Evolutionary conservation across 345 rosid genomes (phyloP), one percentile per base, ranked within the genome.

Genomic region (Salix exigua): DNA sequence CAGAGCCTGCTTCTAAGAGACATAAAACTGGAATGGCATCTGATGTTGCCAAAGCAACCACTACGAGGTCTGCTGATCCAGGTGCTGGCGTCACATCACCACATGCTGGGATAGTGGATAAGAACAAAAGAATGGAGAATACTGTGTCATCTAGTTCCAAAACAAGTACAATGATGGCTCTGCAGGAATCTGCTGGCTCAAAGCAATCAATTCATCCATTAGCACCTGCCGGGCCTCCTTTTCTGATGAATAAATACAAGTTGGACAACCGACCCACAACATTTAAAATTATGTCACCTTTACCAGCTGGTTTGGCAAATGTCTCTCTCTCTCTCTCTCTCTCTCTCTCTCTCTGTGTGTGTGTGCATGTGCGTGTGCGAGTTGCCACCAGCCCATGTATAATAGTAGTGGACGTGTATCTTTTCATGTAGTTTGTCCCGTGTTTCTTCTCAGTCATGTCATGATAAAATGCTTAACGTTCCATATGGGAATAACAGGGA

Each of bases 221-320:
- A 25, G 72, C 80, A 66, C 38, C 91, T 77, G 50, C 64, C 18
- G 86, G 85, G 21, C 19, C 82, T 81, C 76, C 91, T 53, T 78
- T 72, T 81, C 31, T 65, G 72, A 70, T 71, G 61, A 93, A 88
- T 84, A 87, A 88, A 87, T 91, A 88, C 90, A 93, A 90, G 80
- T 77, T 93, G 82, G 99, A 95, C 83, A 89, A 91, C 82, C 96
- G 94, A 31, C 87, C 99, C 37, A 88, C 93, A 42, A 70, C 92
- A 66, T 90, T 95, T 82, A 90, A 80, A 83, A 83, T 95, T 64
- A 71, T 81, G 48, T 90, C 93, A 35, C 99, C 99, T 58, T 82
- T 95, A 78, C 99, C 99, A 4, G 55, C 83, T 76, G 96, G 88
- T 70, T 87, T 95, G 75, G 89, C 89, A 12, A 87, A 89, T 88